Evolutionary conservation across 2,329 filamentous ascomycete species (phyloP).

Genomic region (Cladophialophora exuberans): DNA sequence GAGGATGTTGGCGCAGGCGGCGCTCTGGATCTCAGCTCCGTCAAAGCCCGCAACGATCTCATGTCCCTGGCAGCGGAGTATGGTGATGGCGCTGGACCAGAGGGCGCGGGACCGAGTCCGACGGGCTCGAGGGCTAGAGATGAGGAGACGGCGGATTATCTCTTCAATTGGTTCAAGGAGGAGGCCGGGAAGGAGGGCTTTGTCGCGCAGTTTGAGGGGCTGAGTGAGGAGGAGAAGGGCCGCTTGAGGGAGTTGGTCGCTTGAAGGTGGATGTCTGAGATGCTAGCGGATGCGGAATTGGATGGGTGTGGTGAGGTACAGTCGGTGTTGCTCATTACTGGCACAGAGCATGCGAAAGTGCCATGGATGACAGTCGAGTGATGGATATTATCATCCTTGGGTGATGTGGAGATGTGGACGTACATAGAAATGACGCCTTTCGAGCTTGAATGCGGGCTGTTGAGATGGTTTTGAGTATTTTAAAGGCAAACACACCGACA

Average conservation of each 20-base stretch:
- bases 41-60: slow-evolving; percentile 70
- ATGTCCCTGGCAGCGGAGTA: slow-evolving; percentile 64
- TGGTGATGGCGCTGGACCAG: slow-evolving; percentile 53
- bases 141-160: slow-evolving; percentile 85
- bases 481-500: no score
- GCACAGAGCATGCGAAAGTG: no score
- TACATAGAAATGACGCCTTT: no score
- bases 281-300: no score
- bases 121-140: slow-evolving; percentile 68
- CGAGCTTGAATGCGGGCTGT: no score
- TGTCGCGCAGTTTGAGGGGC: slow-evolving; percentile 56
- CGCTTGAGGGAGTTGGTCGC: slow-evolving; percentile 29
- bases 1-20: slow-evolving; percentile 76
- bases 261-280: slow-evolving; percentile 9
- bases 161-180: slow-evolving; percentile 76
- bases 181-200: slow-evolving; percentile 59
- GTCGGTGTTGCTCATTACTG: no score
- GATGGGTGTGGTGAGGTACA: background rate
- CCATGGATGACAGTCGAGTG: no score
- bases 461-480: no score
- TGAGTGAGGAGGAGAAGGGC: slow-evolving; percentile 54
- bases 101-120: slow-evolving; percentile 52
- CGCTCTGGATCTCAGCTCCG: slow-evolving; percentile 71
- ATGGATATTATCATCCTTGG: no score
- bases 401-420: no score